phyloP scores from a whole-genome alignment of 495 filamentous ascomycete genomes.

The Cryomyces minteri region DNA sequence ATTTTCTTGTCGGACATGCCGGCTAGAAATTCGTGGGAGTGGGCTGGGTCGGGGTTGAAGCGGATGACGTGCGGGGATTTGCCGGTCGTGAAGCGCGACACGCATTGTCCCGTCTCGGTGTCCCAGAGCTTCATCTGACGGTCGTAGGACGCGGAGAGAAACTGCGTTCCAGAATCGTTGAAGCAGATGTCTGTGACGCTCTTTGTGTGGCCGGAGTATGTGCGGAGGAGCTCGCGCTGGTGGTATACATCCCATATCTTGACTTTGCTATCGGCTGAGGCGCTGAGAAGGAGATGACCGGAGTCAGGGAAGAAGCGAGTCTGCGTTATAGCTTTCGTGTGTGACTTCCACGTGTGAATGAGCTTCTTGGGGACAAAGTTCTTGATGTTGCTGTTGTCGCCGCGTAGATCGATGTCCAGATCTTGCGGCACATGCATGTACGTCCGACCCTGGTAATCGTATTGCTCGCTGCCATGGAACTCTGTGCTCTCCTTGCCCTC shows the following conservation, averaged over 20 bases:
- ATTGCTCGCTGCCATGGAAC: slow-evolving; percentile 66
- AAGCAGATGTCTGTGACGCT: slow-evolving; percentile 81
- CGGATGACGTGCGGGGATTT: slow-evolving; percentile 89
- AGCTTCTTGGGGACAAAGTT: slow-evolving; percentile 91
- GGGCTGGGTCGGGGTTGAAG: slow-evolving; percentile 69
- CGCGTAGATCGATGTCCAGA: slow-evolving; percentile 71
- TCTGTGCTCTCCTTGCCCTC: slow-evolving; percentile 50
- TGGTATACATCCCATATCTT: slow-evolving; percentile 96
- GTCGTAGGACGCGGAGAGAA: slow-evolving; percentile 87
- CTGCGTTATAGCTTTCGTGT: slow-evolving; percentile 71
- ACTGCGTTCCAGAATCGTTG: slow-evolving; percentile 59
- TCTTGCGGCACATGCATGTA: slow-evolving; percentile 97
- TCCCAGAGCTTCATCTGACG: slow-evolving; percentile 96
- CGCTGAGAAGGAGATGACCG: slow-evolving; percentile 75
- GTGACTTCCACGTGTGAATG: slow-evolving; percentile 74
- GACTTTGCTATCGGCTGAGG: slow-evolving; percentile 69
- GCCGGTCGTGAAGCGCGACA: slow-evolving; percentile 73
- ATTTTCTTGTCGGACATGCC: slow-evolving; percentile 99
- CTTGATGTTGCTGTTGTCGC: slow-evolving; percentile 57
- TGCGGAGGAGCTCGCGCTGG: slow-evolving; percentile 66
- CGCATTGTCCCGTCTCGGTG: slow-evolving; percentile 78
- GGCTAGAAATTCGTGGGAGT: slow-evolving; percentile 76
- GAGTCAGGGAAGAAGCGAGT: slow-evolving; percentile 74
- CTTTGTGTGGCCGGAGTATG: slow-evolving; percentile 81
- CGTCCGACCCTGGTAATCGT: slow-evolving; percentile 83